These are phyloP conservation scores for Venustampulla echinocandica DNA, from an alignment of 495 filamentous ascomycete genomes.

Conservation along the genomic window DNA sequence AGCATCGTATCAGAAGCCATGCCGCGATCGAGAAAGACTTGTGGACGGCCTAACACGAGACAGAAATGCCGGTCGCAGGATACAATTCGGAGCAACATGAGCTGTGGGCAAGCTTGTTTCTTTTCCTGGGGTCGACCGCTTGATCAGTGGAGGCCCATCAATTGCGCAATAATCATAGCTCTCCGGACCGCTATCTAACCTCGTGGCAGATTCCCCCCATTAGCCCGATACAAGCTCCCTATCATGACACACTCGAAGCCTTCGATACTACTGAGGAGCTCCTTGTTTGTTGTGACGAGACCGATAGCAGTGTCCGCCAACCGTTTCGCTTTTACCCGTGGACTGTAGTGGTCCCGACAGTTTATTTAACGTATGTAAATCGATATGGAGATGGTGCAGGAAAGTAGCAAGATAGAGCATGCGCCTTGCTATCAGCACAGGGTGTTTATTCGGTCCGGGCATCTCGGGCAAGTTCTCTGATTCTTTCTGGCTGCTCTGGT, in stretches of 20 bases:
- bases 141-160: conserved; percentile 38
- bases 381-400: background rate
- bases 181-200: conserved; percentile 35
- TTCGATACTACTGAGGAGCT: conserved; percentile 36
- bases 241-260: conserved; percentile 42
- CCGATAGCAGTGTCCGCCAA: conserved; percentile 30
- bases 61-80: conserved; percentile 24
- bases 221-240: conserved; percentile 36
- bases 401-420: background rate
- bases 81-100: conserved; percentile 29
- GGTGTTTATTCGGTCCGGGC: background rate
- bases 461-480: background rate
- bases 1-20: conserved; percentile 2
- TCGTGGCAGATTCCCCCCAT: conserved; percentile 37
- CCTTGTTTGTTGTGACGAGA: conserved; percentile 39
- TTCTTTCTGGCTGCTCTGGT: background rate
- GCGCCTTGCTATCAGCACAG: background rate
- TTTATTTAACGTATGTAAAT: background rate
- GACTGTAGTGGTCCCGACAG: conserved; percentile 2
- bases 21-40: background rate
- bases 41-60: conserved; percentile 23
- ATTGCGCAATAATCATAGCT: conserved; percentile 34
- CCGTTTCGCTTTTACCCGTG: conserved; percentile 24
- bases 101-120: background rate
- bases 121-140: background rate